These are phyloP conservation scores for Boletus subparvulus DNA, from an alignment of 768 basidiomycete species.

Conservation along the genomic window DNA sequence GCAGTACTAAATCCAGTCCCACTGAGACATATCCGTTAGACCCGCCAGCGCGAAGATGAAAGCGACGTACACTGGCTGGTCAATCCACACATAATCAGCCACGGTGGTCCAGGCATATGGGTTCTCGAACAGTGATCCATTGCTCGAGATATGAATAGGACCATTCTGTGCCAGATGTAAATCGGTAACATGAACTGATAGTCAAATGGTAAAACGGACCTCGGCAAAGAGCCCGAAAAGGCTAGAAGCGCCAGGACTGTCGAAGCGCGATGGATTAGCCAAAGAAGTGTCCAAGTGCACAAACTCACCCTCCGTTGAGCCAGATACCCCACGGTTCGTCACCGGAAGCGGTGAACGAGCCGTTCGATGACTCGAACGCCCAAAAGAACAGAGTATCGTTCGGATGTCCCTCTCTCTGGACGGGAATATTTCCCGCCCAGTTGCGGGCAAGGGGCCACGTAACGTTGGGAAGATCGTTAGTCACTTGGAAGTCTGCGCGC, in stretches of 20 bases:
- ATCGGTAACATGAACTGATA: not conserved
- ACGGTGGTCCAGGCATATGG: conserved; percentile 56
- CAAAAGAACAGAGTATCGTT: conserved; percentile 69
- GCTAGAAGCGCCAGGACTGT: conserved; percentile 69
- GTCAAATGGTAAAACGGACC: conserved; percentile 35
- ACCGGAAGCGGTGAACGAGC: conserved; percentile 50
- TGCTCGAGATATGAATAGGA: conserved; percentile 54
- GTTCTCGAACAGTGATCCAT: conserved; percentile 53
- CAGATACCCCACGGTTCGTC: conserved; percentile 69
- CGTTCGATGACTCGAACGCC: conserved; percentile 55
- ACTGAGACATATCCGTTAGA: conserved; percentile 28
- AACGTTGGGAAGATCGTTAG: conserved; percentile 55
- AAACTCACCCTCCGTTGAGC: conserved; percentile 66
- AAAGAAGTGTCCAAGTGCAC: not conserved
- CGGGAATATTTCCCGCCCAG: conserved; percentile 65
- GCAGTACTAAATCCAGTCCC: conserved; percentile 67
- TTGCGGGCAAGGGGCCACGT: conserved; percentile 51
- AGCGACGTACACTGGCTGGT: conserved; percentile 59
- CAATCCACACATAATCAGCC: conserved; percentile 71
- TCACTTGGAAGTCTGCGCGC: conserved; percentile 58
- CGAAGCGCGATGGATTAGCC: not conserved
- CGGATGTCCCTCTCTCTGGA: conserved; percentile 56
- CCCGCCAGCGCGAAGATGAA: not conserved
- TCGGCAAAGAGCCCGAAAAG: conserved; percentile 63
- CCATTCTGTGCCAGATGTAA: conserved; percentile 52